Conservation (phyloP, 768 basidiomycete genomes). For the Tricholoma furcatifolium region DNA sequence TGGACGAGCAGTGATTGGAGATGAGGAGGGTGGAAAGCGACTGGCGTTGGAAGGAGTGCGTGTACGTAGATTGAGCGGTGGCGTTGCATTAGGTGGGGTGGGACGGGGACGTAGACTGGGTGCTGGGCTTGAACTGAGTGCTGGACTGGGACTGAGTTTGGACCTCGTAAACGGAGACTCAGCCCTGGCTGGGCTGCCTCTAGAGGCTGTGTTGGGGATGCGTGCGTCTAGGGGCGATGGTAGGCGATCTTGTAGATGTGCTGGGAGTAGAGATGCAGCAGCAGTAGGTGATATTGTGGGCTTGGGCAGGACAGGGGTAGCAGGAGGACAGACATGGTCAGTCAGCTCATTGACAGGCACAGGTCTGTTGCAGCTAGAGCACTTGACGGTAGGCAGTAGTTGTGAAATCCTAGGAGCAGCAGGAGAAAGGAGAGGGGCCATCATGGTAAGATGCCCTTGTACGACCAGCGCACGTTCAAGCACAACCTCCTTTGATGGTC, state of each 20-base stretch:
- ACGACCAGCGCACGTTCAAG: conserved; percentile 30
- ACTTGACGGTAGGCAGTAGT: conserved; percentile 80
- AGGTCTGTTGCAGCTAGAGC: conserved; percentile 69
- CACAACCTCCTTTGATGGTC: not conserved
- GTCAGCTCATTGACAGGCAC: conserved; percentile 74
- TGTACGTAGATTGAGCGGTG: too few species aligned
- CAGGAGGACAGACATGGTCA: conserved; percentile 74
- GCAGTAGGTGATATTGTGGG: conserved; percentile 39
- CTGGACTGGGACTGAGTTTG: too few species aligned
- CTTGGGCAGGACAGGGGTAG: conserved; percentile 40
- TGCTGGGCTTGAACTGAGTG: too few species aligned
- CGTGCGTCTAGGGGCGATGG: conserved; percentile 13
- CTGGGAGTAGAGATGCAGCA: conserved; percentile 46
- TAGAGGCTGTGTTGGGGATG: conserved; percentile 13
- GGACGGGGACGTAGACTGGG: too few species aligned
- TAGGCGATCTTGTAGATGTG: conserved; percentile 48
- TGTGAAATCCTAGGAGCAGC: conserved; percentile 57
- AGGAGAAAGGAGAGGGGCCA: conserved; percentile 31
- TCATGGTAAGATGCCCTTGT: conserved; percentile 16
- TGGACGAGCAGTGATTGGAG: too few species aligned
- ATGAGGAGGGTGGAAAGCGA: too few species aligned
- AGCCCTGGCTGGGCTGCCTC: conserved; percentile 6
- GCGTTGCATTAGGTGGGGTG: too few species aligned
- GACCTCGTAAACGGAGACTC: too few species aligned
- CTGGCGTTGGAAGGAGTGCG: too few species aligned